Evolutionary conservation across 2,329 filamentous ascomycete species (phyloP), one percentile per base, ranked within the genome.

Genomic region (Rhynchosporium secalis): DNA sequence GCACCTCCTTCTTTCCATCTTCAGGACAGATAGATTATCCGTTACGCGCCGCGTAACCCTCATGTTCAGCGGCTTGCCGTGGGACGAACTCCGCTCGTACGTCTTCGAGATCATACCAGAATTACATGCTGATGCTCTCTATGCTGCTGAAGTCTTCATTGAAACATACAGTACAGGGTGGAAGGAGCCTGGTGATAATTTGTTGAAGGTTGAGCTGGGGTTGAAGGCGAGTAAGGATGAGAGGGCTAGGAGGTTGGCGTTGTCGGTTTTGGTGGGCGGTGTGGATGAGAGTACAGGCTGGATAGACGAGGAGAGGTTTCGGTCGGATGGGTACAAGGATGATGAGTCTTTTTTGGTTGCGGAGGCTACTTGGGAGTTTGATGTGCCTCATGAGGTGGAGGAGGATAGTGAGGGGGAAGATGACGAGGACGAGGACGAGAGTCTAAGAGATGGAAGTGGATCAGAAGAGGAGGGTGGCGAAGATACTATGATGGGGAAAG

Each of bases 81-180:
- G 58, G 58, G 40, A 36, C 1, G 60, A 61, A 15, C 51, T 60
- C 3, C 54, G 26, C 28, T 38, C 48, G 1, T 62, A 62, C 12
- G 10, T 65, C 29, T 31, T 56, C 2, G 61, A 62, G 2, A 60
- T 65, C 28, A 20, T 62, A 12, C 61, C 61, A 12, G 38, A 59
- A 31, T 12, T 65, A 5, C 61, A 63, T 45, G 56, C 64, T 9
- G 64, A 65, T 55, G 64, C 64, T 1, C n/a, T 65, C 5, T 28
- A 54, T 10, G 31, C 20, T 7, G 47, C 49, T 29, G 52, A 54
- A 6, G 8, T 38, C 3, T 38, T 31, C 36, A 57, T 62, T 13
- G 48, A 58, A 15, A 41, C 51, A 12, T 33, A 38, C 13, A 48
- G 13, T 29, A 29, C 33, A 1, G 43, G 45, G 20, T 62, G 61